phyloP scores from a whole-genome alignment of 2,329 filamentous ascomycete species.

The Onygenales sp. region DNA sequence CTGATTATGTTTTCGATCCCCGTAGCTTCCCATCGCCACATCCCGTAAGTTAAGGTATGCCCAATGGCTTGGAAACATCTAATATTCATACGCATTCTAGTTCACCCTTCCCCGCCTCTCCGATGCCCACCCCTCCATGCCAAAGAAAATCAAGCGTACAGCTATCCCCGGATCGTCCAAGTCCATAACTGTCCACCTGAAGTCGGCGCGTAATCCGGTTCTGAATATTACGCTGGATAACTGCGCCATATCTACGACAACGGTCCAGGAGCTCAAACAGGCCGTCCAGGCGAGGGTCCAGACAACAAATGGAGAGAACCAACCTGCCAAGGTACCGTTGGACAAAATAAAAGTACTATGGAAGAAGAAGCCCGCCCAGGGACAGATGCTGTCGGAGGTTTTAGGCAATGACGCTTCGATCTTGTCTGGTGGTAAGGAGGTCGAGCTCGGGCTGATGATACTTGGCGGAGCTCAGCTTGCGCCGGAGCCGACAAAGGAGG shows the following conservation, averaged over 20 bases:
- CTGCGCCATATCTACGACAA: conserved; percentile 56
- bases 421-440: conserved; percentile 30
- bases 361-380: conserved; percentile 75
- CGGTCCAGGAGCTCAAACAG: conserved; percentile 68
- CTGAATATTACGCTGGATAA: conserved; percentile 56
- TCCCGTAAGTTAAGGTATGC: conserved; percentile 49
- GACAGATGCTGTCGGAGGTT: conserved; percentile 71
- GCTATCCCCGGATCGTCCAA: conserved; percentile 30
- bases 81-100: conserved; percentile 15
- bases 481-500: conserved; percentile 8
- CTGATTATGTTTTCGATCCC: conserved; percentile 84
- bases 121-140: conserved; percentile 32
- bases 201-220: conserved; percentile 61
- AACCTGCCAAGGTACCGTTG: conserved; percentile 23
- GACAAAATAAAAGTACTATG: conserved; percentile 78
- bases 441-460: conserved; percentile 84
- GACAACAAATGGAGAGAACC: conserved; percentile 39
- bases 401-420: conserved; percentile 45
- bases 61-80: background rate
- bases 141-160: conserved; percentile 28
- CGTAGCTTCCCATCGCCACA: conserved; percentile 64
- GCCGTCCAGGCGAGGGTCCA: conserved; percentile 52
- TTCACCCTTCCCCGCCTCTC: conserved; percentile 40
- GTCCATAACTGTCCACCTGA: conserved; percentile 26
- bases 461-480: conserved; percentile 58